A percentile compares a stretch with the other conserved stretches of the same genome.
These are phyloP conservation scores for Tanozyma kutaoensis DNA, from an alignment of 805 yeast genomes.

Conservation along the genomic window DNA sequence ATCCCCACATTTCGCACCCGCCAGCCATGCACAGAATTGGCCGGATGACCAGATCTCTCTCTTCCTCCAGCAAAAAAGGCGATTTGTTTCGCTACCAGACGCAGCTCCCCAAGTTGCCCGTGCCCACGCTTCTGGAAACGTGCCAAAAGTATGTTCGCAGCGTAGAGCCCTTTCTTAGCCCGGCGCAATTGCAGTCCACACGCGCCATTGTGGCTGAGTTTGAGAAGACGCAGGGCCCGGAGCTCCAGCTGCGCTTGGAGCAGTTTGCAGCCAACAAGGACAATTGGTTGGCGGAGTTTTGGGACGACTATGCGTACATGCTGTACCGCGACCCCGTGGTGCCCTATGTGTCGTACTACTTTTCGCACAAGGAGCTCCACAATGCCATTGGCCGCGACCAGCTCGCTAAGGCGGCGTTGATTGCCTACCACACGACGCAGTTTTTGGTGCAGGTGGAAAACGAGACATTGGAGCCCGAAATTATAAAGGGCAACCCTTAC, in stretches of 20 bases:
- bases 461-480: constrained; percentile 72
- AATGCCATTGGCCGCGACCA: constrained; percentile 51
- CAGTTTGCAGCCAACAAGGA: constrained; percentile 47
- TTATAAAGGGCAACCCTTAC: constrained; percentile 64
- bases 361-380: constrained; percentile 59
- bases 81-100: constrained; percentile 61
- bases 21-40: too few species aligned
- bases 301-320: constrained; percentile 92
- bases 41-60: constrained; percentile 3
- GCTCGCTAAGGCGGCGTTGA: constrained; percentile 60
- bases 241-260: constrained; percentile 52
- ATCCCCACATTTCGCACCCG: too few species aligned
- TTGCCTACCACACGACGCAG: constrained; percentile 52
- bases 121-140: constrained; percentile 68
- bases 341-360: constrained; percentile 88
- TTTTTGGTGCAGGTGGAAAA: constrained; percentile 56
- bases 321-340: constrained; percentile 89
- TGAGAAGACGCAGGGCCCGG: constrained; percentile 51
- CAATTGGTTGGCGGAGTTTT: constrained; percentile 84
- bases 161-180: constrained; percentile 52
- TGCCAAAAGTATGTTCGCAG: constrained; percentile 56
- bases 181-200: constrained; percentile 34
- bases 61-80: constrained; percentile 34
- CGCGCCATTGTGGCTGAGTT: constrained; percentile 57
- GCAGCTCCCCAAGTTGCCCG: constrained; percentile 73